Base-by-base conservation (phyloP, 2,329 filamentous ascomycete species). In the Xylariales sp. region DNA sequence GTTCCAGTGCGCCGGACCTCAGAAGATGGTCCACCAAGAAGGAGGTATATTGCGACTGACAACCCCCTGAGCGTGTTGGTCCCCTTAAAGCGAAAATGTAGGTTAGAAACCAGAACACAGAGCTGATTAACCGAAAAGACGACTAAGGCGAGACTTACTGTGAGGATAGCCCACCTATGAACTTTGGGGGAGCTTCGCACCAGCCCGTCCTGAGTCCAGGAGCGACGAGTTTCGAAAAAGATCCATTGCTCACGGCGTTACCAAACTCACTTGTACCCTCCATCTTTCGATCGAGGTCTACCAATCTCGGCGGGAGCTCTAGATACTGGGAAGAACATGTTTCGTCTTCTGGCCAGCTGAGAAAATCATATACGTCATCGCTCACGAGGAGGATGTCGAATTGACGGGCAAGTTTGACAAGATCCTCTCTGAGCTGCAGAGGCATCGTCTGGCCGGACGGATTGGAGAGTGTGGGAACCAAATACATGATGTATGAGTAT, bases 391-490 rank as follows among this genome's bases (percentile, higher is more conserved):
- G 18, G 17, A 23, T 20, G 16, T 33, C 31, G 15, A 21, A 18
- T n/a, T 33, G 15, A 7, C 17, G 10, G 4, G 31, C 31, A 6
- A 33, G 12, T 2, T 20, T 18, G 3, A 33, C 12, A 14, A 36
- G 15, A 2, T 15, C 17, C 6, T 20, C 12, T 12, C 31, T 12
- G 1, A 14, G 33, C 2, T 14, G 19, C 20, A 27, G 6, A 13
- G 33, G 17, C 33, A 7, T 42, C 42, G 4, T 46, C 41, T 12
- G 49, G 47, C 81, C 78, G 0, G 76, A 80, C 1, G 83, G 83
- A 44, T 87, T 87, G 5, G 78, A 75, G 52, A 85, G 86, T 0
- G 80, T 83, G 0, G 83, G 81, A 3, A 83, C 79, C 13, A 70
- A 70, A 50, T 86, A 86, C 44, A 87, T 76, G 44, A 86, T 53